A percentile compares a stretch with the other conserved stretches of the same genome.
These are phyloP conservation scores for Mortierella sp. DNA, from an alignment of 371 early-diverging fungal species.

Conservation along the genomic window DNA sequence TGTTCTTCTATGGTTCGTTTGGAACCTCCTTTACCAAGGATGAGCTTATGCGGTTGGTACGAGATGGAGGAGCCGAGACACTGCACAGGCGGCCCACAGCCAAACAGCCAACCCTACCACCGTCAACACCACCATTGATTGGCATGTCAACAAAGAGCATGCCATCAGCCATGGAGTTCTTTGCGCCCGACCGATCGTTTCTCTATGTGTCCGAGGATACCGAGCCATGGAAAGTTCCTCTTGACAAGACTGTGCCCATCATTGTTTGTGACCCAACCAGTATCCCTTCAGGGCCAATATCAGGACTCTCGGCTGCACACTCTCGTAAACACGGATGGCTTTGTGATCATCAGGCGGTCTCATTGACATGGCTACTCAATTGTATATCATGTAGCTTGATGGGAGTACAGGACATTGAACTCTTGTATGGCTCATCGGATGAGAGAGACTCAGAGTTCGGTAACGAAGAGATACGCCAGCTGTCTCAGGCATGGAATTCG, in stretches of 20 bases:
- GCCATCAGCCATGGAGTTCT: background rate
- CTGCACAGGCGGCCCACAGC: constrained; percentile 18
- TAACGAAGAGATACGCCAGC: background rate
- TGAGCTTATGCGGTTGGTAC: constrained; percentile 28
- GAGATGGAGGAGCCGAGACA: constrained; percentile 29
- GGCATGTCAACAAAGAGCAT: background rate
- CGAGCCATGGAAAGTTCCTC: constrained; percentile 32
- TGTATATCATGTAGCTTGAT: constrained; percentile 37
- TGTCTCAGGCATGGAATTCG: constrained; percentile 17
- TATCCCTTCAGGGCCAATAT: constrained; percentile 14
- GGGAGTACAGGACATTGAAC: constrained; percentile 26
- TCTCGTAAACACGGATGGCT: constrained; percentile 35
- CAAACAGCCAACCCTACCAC: background rate
- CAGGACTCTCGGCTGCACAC: background rate
- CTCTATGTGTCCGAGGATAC: constrained; percentile 36
- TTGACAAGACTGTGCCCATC: constrained; percentile 27
- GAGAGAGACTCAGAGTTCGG: background rate
- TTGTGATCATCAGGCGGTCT: constrained; percentile 33
- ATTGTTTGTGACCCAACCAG: constrained; percentile 37
- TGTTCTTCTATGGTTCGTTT: constrained; percentile 47
- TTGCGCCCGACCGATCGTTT: constrained; percentile 3
- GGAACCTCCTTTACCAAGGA: constrained; percentile 20
- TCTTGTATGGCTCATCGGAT: constrained; percentile 10
- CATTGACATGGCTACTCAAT: constrained; percentile 37
- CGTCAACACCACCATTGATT: background rate